Percentiles rank a stretch among this genome's conserved stretches.
Evolutionary conservation across 768 basidiomycete genomes (phyloP).

Genomic region (Phylloporus arenicola): DNA sequence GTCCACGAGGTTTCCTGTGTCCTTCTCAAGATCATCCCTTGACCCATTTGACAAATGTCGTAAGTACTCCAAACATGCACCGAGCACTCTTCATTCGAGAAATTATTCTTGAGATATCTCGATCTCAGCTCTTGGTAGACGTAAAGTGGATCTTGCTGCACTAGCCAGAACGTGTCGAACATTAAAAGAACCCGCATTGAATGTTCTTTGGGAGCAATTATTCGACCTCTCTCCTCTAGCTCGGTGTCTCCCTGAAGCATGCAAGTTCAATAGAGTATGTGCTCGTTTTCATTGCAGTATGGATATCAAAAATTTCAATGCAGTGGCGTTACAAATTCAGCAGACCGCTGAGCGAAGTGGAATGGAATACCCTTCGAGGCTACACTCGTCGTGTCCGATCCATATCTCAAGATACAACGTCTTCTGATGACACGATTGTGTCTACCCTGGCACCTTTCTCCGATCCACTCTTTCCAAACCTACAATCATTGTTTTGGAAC

Average conservation of each 20-base stretch:
- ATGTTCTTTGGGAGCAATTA: background rate
- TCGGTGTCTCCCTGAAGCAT: background rate
- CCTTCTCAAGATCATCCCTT: too few species aligned
- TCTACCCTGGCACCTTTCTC: background rate
- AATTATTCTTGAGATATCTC: too few species aligned
- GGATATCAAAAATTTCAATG: background rate
- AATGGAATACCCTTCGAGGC: too few species aligned
- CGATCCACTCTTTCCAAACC: too few species aligned
- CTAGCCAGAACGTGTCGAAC: background rate
- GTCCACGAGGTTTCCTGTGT: too few species aligned
- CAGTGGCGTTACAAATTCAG: background rate
- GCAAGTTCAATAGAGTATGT: background rate
- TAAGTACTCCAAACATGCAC: too few species aligned
- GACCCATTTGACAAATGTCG: too few species aligned
- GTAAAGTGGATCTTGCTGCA: background rate
- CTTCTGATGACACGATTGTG: background rate
- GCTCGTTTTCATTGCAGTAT: background rate
- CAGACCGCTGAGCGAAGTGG: background rate
- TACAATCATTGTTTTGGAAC: too few species aligned
- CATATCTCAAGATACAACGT: too few species aligned
- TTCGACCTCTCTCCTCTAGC: background rate
- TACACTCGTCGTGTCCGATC: too few species aligned
- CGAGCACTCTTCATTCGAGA: too few species aligned
- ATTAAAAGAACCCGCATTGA: background rate
- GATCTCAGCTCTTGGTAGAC: too few species aligned